Evolutionary conservation across 208 protist genomes (phyloP).

Genomic region (Acanthamoeba sp.): DNA sequence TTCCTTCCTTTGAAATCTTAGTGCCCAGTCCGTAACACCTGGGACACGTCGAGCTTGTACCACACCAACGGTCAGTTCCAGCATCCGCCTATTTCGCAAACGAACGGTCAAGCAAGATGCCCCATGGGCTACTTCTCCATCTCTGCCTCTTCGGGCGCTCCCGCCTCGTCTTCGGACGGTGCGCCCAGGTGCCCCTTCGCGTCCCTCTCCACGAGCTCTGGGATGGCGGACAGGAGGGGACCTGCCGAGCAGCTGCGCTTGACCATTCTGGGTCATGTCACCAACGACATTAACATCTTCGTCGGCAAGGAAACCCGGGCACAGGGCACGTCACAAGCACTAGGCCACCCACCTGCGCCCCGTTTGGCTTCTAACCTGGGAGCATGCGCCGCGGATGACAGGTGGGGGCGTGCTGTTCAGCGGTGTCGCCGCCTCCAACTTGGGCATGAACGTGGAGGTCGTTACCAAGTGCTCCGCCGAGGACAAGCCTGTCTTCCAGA

Average conservation of each 20-base stretch:
- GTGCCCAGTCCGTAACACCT: conserved; percentile 35
- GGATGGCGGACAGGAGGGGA: neutral
- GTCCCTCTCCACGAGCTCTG: neutral
- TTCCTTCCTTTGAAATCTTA: neutral
- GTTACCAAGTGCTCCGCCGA: conserved; percentile 58
- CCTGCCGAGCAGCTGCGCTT: conserved; percentile 33
- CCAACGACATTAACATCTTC: conserved; percentile 66
- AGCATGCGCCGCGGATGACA: too few species aligned
- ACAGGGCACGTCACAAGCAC: conserved; percentile 4
- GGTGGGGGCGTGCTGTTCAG: conserved; percentile 59
- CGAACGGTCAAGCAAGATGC: neutral
- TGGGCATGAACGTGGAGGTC: conserved; percentile 71
- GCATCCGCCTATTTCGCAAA: neutral
- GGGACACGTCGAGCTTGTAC: conserved; percentile 39
- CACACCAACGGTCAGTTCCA: conserved; percentile 24
- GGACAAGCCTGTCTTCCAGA: conserved; percentile 40
- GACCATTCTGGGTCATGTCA: conserved; percentile 56
- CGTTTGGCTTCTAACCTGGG: too few species aligned
- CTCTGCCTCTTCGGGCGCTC: conserved; percentile 22
- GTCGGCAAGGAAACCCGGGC: conserved; percentile 46
- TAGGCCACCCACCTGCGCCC: too few species aligned
- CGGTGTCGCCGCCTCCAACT: conserved; percentile 49
- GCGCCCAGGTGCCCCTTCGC: conserved; percentile 19
- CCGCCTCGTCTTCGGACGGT: neutral
- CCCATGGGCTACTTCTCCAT: conserved; percentile 40